Conservation (phyloP, 75 land plant genomes). For the Picea glauca region DNA sequence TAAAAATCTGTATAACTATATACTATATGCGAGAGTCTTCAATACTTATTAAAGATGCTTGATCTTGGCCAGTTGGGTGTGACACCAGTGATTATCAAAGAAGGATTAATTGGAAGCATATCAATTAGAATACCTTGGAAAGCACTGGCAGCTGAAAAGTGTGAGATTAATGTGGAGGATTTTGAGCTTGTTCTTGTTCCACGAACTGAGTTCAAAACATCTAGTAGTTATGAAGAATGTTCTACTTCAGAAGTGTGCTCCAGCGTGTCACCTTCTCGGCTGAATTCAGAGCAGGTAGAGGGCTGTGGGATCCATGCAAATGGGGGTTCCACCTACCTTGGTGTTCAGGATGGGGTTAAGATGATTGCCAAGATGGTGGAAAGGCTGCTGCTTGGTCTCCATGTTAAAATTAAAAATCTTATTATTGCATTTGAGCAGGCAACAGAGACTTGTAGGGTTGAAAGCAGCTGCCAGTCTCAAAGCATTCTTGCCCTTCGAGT, state of each 20-base stretch:
- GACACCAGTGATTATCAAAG: slow-evolving; percentile 49
- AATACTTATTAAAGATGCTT: neutral
- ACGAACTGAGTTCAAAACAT: neutral
- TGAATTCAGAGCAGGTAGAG: too few species aligned
- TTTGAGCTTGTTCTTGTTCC: slow-evolving; percentile 75
- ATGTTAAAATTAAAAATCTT: slow-evolving; percentile 59
- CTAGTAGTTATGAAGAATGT: slow-evolving; percentile 9
- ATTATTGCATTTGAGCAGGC: slow-evolving; percentile 57
- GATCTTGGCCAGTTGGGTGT: slow-evolving; percentile 45
- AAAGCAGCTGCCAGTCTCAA: neutral
- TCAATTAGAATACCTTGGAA: slow-evolving; percentile 65
- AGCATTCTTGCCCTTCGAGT: slow-evolving; percentile 49
- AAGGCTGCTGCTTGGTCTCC: slow-evolving; percentile 66
- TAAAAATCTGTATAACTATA: too few species aligned
- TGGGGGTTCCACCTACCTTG: too few species aligned
- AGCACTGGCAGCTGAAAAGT: slow-evolving; percentile 24
- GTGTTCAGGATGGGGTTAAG: too few species aligned
- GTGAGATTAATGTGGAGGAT: slow-evolving; percentile 71
- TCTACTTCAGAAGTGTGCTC: slow-evolving; percentile 7
- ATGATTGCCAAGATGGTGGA: slow-evolving; percentile 3
- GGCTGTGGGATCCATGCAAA: too few species aligned
- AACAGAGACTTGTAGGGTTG: slow-evolving; percentile 14
- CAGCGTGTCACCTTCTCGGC: neutral
- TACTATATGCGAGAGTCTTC: too few species aligned
- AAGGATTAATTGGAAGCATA: slow-evolving; percentile 74